phyloP scores from a whole-genome alignment of 129 eudicot species.

The carrot (Daucus carota) region DH1_v3.0 NC_030385.2:43119001-43119500 shows the following conservation, averaged over 20 bases:
- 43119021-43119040: neutral
- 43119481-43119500: neutral
- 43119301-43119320: too few species aligned
- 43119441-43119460: neutral
- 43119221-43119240: slow-evolving; percentile 2
- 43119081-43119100: neutral
- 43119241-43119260: neutral
- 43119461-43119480: neutral
- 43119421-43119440: neutral
- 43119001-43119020: slow-evolving; percentile 1
- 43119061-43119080: neutral
- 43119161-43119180: slow-evolving; percentile 6
- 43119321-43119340: too few species aligned
- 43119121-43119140: slow-evolving; percentile 5
- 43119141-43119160: neutral
- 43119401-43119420: neutral
- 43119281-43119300: neutral
- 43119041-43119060: neutral
- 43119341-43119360: too few species aligned
- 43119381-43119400: neutral
- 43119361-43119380: too few species aligned
- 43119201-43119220: neutral
- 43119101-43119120: neutral
- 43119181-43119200: slow-evolving; percentile 4
- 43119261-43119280: neutral